Conservation (phyloP, 2,329 filamentous ascomycete species). For the Graphilbum sp. region DNA sequence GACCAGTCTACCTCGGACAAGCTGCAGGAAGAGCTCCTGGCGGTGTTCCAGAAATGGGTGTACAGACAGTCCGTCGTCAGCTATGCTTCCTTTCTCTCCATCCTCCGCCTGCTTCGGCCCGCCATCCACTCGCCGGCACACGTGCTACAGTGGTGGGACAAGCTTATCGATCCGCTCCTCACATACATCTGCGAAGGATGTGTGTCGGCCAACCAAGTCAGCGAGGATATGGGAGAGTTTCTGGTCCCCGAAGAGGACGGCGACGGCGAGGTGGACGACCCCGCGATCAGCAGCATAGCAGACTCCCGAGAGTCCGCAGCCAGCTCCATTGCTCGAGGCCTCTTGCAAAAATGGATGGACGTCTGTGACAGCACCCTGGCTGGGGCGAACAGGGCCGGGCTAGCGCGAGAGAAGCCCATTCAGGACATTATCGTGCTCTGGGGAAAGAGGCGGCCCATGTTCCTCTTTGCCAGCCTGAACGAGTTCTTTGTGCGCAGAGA, state of each 20-base stretch:
- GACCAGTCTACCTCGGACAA: slow-evolving; percentile 56
- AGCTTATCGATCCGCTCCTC: slow-evolving; percentile 37
- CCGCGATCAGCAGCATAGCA: neutral
- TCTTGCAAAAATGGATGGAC: slow-evolving; percentile 41
- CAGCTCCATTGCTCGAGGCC: slow-evolving; percentile 36
- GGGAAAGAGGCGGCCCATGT: slow-evolving; percentile 53
- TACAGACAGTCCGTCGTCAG: slow-evolving; percentile 32
- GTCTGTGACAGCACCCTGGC: slow-evolving; percentile 21
- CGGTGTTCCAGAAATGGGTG: slow-evolving; percentile 50
- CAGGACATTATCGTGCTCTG: slow-evolving; percentile 37
- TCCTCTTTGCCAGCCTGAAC: slow-evolving; percentile 49
- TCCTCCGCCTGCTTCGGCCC: slow-evolving; percentile 47
- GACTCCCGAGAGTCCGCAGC: slow-evolving; percentile 12
- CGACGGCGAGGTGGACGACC: slow-evolving; percentile 12
- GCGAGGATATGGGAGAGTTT: slow-evolving; percentile 47
- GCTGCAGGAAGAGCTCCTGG: slow-evolving; percentile 55
- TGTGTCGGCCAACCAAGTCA: slow-evolving; percentile 44
- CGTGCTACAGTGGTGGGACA: slow-evolving; percentile 57
- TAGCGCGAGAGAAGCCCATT: slow-evolving; percentile 32
- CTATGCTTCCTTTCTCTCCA: slow-evolving; percentile 50
- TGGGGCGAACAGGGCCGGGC: slow-evolving; percentile 19
- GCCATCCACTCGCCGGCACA: slow-evolving; percentile 46
- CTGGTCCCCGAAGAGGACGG: slow-evolving; percentile 44
- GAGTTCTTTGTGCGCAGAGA: slow-evolving; percentile 47
- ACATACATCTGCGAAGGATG: slow-evolving; percentile 44